Percentiles rank a stretch among this genome's conserved stretches.
Conservation (phyloP, 116 monocot species). For the Iris pallida region DNA sequence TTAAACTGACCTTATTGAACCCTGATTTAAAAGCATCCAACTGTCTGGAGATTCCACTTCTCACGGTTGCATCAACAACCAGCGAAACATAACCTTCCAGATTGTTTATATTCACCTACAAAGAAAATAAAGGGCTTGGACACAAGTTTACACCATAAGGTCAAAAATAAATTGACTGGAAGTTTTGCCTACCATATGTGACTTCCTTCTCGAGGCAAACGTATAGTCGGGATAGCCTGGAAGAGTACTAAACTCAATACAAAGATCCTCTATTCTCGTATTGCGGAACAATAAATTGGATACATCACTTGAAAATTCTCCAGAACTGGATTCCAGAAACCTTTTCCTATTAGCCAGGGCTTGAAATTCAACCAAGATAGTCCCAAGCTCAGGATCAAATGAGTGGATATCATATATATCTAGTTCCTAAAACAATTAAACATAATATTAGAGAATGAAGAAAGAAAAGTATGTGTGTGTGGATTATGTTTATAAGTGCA, state of each 20-base stretch:
- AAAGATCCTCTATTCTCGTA: slow-evolving; percentile 55
- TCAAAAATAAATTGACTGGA: neutral
- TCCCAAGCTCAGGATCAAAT: slow-evolving; percentile 72
- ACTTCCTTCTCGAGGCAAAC: slow-evolving; percentile 22
- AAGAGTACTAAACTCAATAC: slow-evolving; percentile 53
- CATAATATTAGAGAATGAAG: neutral
- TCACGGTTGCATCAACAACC: slow-evolving; percentile 61
- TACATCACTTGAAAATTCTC: slow-evolving; percentile 5
- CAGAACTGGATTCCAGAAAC: slow-evolving; percentile 19
- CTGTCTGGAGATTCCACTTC: slow-evolving; percentile 52
- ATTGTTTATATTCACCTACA: slow-evolving; percentile 49
- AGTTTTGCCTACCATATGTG: slow-evolving; percentile 25
- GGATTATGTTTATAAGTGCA: neutral
- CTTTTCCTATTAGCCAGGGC: slow-evolving; percentile 40
- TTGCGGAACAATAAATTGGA: slow-evolving; percentile 31
- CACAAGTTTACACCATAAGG: neutral
- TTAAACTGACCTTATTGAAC: slow-evolving; percentile 53
- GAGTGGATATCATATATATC: slow-evolving; percentile 64
- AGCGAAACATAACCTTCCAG: slow-evolving; percentile 52
- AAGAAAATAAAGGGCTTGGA: neutral
- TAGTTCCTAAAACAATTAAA: slow-evolving; percentile 39
- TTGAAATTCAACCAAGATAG: slow-evolving; percentile 58
- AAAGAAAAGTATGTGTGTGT: neutral
- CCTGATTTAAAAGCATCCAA: slow-evolving; percentile 70
- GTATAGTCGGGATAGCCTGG: slow-evolving; percentile 63